Evolutionary conservation across 2,329 filamentous ascomycete species (phyloP), one percentile per base, ranked within the genome.

Genomic region (Phialophora verrucosa): DNA sequence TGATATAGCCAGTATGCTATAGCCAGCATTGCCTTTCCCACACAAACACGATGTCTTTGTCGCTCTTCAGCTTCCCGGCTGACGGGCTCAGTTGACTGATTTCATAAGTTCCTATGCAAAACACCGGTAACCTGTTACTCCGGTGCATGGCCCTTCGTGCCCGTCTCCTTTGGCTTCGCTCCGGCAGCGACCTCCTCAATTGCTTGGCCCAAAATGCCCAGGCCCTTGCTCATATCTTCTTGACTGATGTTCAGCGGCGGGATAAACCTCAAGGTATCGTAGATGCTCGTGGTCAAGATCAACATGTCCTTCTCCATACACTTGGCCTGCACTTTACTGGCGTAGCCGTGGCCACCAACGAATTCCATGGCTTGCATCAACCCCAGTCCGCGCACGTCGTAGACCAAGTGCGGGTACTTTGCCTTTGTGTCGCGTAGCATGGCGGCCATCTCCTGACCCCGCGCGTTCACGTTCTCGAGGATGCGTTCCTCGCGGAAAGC

Each of bases 251-350:
- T 80, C 63, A 79, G 69, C 14, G 78, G 75, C 8, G 78, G 77
- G 35, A 79, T 79, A 62, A 80, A 78, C 47, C 78, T 70, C 42
- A 80, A 63, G 1, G 77, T 79, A 64, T 79, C 78, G 69, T 79
- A 78, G 62, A 80, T 78, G 14, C 73, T 76, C 14, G 78, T 80
- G 10, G 77, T 79, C 50, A 80, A 70, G 8, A 78, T 73, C 68
- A 80, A 61, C 77, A 80, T 75, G 58, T 74, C 75, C 67, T 75
- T 76, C 66, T 78, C 74, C 71, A 78, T 71, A 61, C 77, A 80
- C 69, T 78, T 78, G n/a, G 74, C 73, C 69, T 79, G 77, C 8
- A 80, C 74, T 69, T 76, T 79, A 29, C 73, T 73, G 2, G 75
- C 77, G 60, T 76, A 75, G 42, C 75, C 73, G n/a, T 75, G 72